Base-by-base conservation (phyloP, 2,329 filamentous ascomycete genomes). In the Fusarium subtropicale region DNA sequence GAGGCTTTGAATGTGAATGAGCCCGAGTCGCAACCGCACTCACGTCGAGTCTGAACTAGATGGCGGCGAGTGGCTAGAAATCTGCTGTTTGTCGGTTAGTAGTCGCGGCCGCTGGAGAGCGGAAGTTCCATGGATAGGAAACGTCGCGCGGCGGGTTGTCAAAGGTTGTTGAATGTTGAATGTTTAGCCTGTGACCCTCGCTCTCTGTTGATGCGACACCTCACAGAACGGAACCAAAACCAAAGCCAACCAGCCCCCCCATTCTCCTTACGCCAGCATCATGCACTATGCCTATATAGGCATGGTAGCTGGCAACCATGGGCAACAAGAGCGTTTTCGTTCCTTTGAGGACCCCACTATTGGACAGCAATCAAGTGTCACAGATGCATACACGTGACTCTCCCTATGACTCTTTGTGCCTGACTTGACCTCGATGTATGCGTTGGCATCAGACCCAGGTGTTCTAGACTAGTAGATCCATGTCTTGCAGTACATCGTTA, bases 161-260 rank as follows among this genome's bases (percentile, higher is more conserved):
- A 45, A 71, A 71, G 54, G 69, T 59, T 68, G 69, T 71, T 71
- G 64, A 66, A 54, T 66, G 69, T 68, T 69, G 68, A 64, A 69
- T 66, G 72, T 65, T 64, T 75, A 67, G 73, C 60, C 60, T 69
- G 68, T 75, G 73, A 75, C 66, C 50, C 42, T 65, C 44, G 42
- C 64, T 75, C 68, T 75, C 68, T 75, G 71, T 75, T 75, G 73
- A 75, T 75, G 73, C 73, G 73, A 74, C 73, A 71, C 71, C 66
- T 72, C 48, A 52, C 48, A 39, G 48, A 22, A 22, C 20, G 20
- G 20, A 22, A 22, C 20, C 20, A 22, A 22, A 38, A n/a, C 22
- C 45, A 48, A 16, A 24, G 18, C n/a, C 47, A 52, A n/a, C 48
- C 48, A 56, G 69, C 66, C 64, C 68, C 73, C 73, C 73, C 73